Percentiles rank a stretch among this genome's conserved stretches.
phyloP scores from a whole-genome alignment of 768 basidiomycete species.

The Boletales sp. region DNA sequence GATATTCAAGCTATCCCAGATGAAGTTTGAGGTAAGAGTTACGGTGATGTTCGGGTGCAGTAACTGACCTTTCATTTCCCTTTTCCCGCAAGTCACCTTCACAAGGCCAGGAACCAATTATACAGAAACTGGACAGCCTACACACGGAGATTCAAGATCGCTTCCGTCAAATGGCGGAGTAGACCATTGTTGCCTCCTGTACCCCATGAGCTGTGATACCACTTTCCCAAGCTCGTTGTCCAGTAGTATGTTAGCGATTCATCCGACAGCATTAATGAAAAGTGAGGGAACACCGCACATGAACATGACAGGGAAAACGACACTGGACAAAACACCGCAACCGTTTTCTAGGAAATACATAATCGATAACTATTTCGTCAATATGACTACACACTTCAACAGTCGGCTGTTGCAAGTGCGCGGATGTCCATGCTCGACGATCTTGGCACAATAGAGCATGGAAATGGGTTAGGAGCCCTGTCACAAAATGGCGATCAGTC shows the following conservation, averaged over 20 bases:
- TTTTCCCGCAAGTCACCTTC: constrained; percentile 68
- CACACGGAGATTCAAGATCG: constrained; percentile 88
- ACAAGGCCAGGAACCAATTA: constrained; percentile 81
- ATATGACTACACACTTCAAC: no score
- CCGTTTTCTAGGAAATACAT: no score
- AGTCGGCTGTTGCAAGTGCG: no score
- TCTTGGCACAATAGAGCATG: neutral
- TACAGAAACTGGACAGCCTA: constrained; percentile 76
- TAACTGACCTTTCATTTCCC: constrained; percentile 7
- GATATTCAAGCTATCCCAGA: constrained; percentile 97
- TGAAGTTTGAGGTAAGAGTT: constrained; percentile 89
- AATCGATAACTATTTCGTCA: no score
- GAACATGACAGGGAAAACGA: no score
- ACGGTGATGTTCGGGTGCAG: neutral
- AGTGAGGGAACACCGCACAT: no score
- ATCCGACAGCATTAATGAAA: no score
- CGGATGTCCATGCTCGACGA: neutral
- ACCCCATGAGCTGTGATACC: constrained; percentile 21
- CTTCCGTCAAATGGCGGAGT: constrained; percentile 84
- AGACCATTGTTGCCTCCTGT: constrained; percentile 27
- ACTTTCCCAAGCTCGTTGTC: neutral
- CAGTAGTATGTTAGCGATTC: no score
- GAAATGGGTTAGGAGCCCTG: neutral
- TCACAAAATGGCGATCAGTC: neutral
- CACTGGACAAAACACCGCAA: no score